phyloP scores from a whole-genome alignment of 139 green algal species.

The Micractinium conductrix region DNA sequence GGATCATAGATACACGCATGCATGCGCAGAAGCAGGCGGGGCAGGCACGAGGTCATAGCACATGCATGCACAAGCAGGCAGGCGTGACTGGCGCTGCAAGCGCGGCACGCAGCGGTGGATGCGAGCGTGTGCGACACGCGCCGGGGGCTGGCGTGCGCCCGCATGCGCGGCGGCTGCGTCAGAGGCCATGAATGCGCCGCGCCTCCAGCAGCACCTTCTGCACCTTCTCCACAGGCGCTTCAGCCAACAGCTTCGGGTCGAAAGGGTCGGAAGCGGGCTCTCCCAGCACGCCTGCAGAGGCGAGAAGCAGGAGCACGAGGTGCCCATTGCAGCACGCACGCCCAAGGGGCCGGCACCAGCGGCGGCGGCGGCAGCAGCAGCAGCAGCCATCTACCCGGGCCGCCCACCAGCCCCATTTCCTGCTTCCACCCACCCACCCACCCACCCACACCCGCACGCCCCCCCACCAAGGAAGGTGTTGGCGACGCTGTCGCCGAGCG shows the following conservation, averaged over 20 bases:
- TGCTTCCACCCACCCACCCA: constrained; percentile 73
- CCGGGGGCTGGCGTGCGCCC: too few species aligned
- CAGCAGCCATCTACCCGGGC: constrained; percentile 74
- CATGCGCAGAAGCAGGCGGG: too few species aligned
- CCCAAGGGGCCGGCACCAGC: too few species aligned
- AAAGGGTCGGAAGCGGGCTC: constrained; percentile 40
- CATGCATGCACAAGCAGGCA: too few species aligned
- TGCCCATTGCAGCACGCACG: too few species aligned
- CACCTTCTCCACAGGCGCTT: constrained; percentile 62
- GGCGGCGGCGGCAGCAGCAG: constrained; percentile 60
- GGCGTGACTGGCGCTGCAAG: too few species aligned
- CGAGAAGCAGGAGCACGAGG: neutral
- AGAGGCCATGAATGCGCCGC: constrained; percentile 52
- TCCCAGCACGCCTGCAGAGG: constrained; percentile 55
- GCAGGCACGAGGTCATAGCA: too few species aligned
- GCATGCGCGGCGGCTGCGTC: neutral
- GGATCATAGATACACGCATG: too few species aligned
- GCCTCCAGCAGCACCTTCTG: constrained; percentile 42
- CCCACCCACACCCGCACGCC: constrained; percentile 27
- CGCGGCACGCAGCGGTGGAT: too few species aligned
- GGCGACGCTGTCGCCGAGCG: constrained; percentile 75
- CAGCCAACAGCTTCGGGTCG: constrained; percentile 50
- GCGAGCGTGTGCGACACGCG: too few species aligned
- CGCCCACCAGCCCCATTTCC: constrained; percentile 27
- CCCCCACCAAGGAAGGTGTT: constrained; percentile 73